These are phyloP conservation scores for Chytriomyces sp. DNA, from an alignment of 192 early-diverging fungal species.

Conservation along the genomic window DNA sequence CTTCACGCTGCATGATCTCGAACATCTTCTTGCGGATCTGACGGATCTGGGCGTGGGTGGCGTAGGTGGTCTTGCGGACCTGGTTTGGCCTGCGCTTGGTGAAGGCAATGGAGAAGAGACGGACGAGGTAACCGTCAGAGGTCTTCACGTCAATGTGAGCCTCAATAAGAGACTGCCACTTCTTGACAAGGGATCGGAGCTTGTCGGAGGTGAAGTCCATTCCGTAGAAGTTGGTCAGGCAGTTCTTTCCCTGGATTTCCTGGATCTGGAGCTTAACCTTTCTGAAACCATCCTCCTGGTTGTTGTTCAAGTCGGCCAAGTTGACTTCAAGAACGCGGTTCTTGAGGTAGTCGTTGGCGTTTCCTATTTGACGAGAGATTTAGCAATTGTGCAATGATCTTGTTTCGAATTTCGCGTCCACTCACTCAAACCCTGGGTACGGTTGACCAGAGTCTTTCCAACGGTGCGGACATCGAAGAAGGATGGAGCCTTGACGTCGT, in stretches of 20 bases:
- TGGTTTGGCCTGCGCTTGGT: constrained; percentile 93
- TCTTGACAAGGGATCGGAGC: constrained; percentile 98
- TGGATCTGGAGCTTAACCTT: constrained; percentile 98
- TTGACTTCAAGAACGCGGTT: constrained; percentile 96
- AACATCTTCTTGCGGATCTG: constrained; percentile 99
- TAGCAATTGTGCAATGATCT: constrained; percentile 29
- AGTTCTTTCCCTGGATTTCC: constrained; percentile 98
- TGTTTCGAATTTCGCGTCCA: constrained; percentile 34
- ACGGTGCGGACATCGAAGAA: constrained; percentile 93
- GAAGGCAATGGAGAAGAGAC: constrained; percentile 97
- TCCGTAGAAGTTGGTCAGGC: constrained; percentile 99
- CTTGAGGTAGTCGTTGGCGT: constrained; percentile 96
- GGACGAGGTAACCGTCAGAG: constrained; percentile 99
- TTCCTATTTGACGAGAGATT: constrained; percentile 52
- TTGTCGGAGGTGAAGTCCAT: constrained; percentile 99
- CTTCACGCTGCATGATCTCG: constrained; percentile 93
- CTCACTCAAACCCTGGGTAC: constrained; percentile 98
- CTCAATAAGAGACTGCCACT: constrained; percentile 98
- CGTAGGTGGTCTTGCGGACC: constrained; percentile 98
- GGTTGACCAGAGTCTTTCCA: constrained; percentile 99
- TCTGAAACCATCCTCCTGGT: constrained; percentile 88
- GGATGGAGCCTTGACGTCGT: constrained; percentile 98
- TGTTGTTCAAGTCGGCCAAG: constrained; percentile 94
- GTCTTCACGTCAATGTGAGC: constrained; percentile 99
- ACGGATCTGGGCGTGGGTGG: constrained; percentile 94